Conservation (phyloP, 192 early-diverging fungal species). For the Rhizophlyctis rosea region DNA sequence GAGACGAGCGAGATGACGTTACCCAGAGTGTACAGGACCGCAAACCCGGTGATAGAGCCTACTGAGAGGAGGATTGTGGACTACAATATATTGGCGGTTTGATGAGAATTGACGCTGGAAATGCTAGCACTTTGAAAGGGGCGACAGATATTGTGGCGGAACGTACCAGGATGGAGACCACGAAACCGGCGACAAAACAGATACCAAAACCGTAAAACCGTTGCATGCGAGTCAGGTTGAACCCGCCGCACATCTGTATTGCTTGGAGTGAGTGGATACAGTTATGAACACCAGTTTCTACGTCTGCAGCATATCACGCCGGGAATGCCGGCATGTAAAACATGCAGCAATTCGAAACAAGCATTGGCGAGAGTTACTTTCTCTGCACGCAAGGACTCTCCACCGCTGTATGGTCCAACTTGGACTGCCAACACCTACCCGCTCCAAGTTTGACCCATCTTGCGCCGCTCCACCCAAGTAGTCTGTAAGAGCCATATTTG, state of each 20-base stretch:
- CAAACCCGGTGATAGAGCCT: slow-evolving; percentile 71
- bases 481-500: slow-evolving; percentile 27
- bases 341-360: neutral
- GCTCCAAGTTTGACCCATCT: slow-evolving; percentile 25
- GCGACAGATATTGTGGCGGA: neutral
- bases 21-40: slow-evolving; percentile 85
- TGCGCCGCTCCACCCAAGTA: slow-evolving; percentile 20
- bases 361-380: too few relatives aligned
- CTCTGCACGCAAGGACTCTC: too few relatives aligned
- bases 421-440: slow-evolving; percentile 4
- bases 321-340: too few relatives aligned
- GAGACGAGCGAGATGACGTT: slow-evolving; percentile 83
- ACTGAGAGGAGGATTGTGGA: slow-evolving; percentile 56
- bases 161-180: slow-evolving; percentile 72
- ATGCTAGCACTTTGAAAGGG: too few relatives aligned
- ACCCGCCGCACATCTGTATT: slow-evolving; percentile 51
- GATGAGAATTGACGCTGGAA: neutral
- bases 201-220: slow-evolving; percentile 77
- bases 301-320: too few relatives aligned
- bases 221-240: slow-evolving; percentile 59
- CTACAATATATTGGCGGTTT: slow-evolving; percentile 28
- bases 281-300: too few relatives aligned
- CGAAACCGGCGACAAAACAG: slow-evolving; percentile 80
- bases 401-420: neutral
- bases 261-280: neutral